A percentile compares a stretch with the other conserved stretches of the same genome.
These are phyloP conservation scores for Parascedosporium putredinis DNA, from an alignment of 2,329 filamentous ascomycete genomes.

Conservation along the genomic window DNA sequence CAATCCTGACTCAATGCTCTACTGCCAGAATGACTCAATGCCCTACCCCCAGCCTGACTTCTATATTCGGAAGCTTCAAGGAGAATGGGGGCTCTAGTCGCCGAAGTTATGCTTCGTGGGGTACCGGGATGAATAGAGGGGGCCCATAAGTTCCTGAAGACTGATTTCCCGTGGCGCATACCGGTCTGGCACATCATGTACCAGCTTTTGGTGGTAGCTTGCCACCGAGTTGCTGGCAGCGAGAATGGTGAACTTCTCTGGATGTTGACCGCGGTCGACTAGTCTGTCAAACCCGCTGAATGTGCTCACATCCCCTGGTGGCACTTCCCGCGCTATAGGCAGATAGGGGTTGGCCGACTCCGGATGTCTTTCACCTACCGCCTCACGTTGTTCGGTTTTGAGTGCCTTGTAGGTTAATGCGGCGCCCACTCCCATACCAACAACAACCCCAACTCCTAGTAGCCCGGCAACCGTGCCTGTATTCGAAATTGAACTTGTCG, in stretches of 20 bases:
- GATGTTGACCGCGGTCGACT: neutral
- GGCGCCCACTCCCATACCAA: constrained; percentile 9
- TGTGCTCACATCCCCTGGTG: neutral
- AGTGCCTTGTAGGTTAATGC: constrained; percentile 10
- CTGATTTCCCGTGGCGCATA: neutral
- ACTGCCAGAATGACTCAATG: neutral
- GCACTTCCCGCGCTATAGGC: neutral
- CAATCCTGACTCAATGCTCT: neutral
- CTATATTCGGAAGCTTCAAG: neutral
- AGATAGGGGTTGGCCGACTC: neutral
- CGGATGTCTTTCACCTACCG: neutral
- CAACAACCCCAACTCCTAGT: constrained; percentile 10
- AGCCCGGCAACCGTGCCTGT: constrained; percentile 9
- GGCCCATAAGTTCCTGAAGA: neutral
- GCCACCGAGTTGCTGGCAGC: neutral
- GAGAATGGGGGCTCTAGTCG: neutral
- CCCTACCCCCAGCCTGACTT: neutral
- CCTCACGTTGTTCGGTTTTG: constrained; percentile 6
- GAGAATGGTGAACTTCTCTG: neutral
- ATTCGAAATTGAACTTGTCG: neutral
- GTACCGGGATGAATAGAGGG: neutral
- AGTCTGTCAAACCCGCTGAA: neutral
- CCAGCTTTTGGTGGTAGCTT: neutral
- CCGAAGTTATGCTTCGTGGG: neutral
- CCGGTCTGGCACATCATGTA: neutral